Evolutionary conservation across 352 stramenopile genomes (phyloP).

Genomic region (Aphanomyces astaci): DNA sequence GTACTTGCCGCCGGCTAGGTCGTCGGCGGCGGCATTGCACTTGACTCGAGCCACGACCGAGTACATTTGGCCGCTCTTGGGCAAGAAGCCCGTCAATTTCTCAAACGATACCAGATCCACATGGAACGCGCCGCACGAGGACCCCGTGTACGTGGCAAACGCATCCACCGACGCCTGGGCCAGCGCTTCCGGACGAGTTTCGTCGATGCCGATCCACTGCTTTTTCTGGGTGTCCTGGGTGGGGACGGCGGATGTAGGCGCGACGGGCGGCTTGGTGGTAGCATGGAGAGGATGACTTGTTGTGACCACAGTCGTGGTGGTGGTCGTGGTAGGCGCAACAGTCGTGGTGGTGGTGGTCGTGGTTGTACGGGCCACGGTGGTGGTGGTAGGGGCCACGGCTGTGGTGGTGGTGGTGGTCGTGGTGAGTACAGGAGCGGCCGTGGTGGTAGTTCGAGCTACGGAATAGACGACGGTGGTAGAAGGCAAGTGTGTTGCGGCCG

Average conservation of each 20-base stretch:
- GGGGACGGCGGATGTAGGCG: not conserved
- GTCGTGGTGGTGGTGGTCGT: not conserved
- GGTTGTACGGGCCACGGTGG: not conserved
- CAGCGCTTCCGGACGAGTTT: not conserved
- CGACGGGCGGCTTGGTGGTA: not conserved
- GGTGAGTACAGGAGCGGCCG: not conserved
- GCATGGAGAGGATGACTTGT: not conserved
- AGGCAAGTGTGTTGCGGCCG: not conserved
- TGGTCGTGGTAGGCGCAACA: not conserved
- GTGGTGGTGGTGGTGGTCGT: not conserved
- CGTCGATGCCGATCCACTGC: conserved; percentile 13
- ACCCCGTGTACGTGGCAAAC: not conserved
- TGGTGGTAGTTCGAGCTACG: not conserved
- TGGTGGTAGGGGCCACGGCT: not conserved
- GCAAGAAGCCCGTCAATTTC: not conserved
- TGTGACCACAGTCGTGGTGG: not conserved
- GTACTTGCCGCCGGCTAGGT: conserved; percentile 3
- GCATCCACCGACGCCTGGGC: not conserved
- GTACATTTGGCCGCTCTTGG: not conserved
- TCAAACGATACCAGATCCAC: conserved; percentile 12
- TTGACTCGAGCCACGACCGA: conserved; percentile 4
- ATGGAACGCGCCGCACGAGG: not conserved
- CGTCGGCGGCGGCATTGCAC: not conserved
- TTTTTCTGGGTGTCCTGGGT: not conserved
- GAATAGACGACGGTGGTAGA: too few species aligned